phyloP scores from a whole-genome alignment of 2,329 filamentous ascomycete genomes.

The Sporothrix phasma region DNA sequence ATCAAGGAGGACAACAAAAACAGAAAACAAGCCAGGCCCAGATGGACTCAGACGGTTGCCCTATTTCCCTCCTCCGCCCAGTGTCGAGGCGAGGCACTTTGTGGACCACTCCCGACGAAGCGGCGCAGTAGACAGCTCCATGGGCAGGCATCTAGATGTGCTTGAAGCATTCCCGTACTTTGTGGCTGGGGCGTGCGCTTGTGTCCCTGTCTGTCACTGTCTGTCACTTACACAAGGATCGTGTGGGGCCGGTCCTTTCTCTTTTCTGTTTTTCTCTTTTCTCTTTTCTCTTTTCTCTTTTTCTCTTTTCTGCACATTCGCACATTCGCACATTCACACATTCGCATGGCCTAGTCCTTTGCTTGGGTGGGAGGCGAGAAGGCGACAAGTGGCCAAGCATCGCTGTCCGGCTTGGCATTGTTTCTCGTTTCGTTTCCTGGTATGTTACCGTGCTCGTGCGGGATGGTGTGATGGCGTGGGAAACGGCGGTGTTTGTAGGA shows the following conservation, averaged over 20 bases:
- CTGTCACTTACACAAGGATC: not conserved
- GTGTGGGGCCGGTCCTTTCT: not conserved
- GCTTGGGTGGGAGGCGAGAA: not conserved
- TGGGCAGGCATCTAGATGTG: not conserved
- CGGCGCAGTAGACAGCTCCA: not conserved
- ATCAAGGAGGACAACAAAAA: not conserved
- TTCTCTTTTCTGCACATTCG: no score
- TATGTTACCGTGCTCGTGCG: not conserved
- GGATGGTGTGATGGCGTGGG: not conserved
- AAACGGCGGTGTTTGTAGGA: not conserved
- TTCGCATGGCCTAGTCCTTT: not conserved
- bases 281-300: no score
- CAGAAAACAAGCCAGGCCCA: not conserved
- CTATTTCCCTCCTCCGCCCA: not conserved
- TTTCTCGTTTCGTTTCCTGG: not conserved
- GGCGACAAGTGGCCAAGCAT: not conserved
- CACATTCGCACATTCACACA: no score
- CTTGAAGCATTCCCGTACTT: not conserved
- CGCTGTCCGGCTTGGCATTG: not conserved
- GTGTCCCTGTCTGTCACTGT: not conserved
- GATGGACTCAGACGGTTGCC: not conserved
- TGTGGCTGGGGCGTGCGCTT: not conserved
- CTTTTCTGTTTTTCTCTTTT: no score
- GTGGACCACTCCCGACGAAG: slow-evolving; percentile 4
- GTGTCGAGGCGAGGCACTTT: not conserved